Percentiles rank a stretch among this genome's conserved stretches.
Evolutionary conservation across 805 yeast genomes (phyloP).

Genomic region (Diddensiella caesifluorescens): DNA sequence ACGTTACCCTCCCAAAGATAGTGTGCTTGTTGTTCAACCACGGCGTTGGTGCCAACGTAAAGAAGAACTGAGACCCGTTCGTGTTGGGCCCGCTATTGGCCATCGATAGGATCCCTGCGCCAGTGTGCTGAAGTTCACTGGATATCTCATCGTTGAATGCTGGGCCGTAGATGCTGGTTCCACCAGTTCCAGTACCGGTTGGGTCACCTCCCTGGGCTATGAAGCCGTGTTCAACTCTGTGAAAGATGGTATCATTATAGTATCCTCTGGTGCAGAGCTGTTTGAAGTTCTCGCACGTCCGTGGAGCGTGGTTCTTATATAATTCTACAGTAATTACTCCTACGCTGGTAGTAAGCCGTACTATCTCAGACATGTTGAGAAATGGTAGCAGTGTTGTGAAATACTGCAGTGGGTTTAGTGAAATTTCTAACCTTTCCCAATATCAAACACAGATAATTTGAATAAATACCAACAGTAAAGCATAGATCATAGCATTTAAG

Average conservation of each 20-base stretch:
- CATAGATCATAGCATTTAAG: too few species aligned
- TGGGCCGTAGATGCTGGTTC: conserved; percentile 67
- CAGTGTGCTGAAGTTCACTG: conserved; percentile 51
- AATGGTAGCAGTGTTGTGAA: too few species aligned
- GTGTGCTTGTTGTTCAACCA: conserved; percentile 88
- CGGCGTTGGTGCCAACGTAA: conserved; percentile 83
- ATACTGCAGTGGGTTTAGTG: too few species aligned
- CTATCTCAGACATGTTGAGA: too few species aligned
- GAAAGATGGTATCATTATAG: conserved; percentile 68
- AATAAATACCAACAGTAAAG: too few species aligned
- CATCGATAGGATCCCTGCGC: conserved; percentile 82
- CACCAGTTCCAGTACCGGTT: conserved; percentile 46
- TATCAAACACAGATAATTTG: background rate
- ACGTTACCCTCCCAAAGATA: conserved; percentile 72
- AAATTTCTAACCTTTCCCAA: too few species aligned
- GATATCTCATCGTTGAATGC: conserved; percentile 76
- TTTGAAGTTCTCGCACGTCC: conserved; percentile 20
- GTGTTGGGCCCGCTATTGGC: conserved; percentile 91
- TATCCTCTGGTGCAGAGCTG: conserved; percentile 27
- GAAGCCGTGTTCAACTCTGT: conserved; percentile 56
- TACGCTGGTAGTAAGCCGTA: conserved; percentile 14
- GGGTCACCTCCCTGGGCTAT: conserved; percentile 33
- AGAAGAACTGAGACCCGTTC: conserved; percentile 85
- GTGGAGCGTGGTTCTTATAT: conserved; percentile 28
- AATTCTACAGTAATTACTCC: conserved; percentile 27